A percentile compares a stretch with the other conserved stretches of the same genome.
phyloP scores from a whole-genome alignment of 164 flowering plant genomes.

The Sextonia rubra region DNA sequence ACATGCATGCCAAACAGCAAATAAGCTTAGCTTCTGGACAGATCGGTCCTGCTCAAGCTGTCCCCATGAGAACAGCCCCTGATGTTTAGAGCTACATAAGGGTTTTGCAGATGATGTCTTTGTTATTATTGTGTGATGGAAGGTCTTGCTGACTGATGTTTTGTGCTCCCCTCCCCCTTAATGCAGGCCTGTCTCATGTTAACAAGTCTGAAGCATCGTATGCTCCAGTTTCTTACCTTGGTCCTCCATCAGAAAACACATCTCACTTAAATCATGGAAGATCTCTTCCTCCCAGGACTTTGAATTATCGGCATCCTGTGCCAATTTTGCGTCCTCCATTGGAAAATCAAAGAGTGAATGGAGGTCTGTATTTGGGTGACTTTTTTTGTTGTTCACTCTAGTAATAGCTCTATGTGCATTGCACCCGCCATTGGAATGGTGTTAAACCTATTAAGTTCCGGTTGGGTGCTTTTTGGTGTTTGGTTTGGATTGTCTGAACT shows the following conservation, averaged over 20 bases:
- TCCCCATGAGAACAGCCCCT: neutral
- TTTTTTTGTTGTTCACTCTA: neutral
- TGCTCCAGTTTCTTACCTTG: conserved; percentile 35
- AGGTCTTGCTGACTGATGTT: neutral
- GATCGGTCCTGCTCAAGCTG: neutral
- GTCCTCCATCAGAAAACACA: conserved; percentile 46
- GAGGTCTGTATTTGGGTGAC: conserved; percentile 29
- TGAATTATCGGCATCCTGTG: conserved; percentile 44
- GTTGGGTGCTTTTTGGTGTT: no score
- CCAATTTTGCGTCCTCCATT: conserved; percentile 39
- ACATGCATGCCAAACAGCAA: neutral
- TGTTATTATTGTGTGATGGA: neutral
- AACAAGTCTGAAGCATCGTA: conserved; percentile 37
- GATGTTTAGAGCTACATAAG: neutral
- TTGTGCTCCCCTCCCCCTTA: conserved; percentile 6
- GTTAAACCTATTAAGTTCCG: no score
- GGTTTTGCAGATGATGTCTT: neutral
- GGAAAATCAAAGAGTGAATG: conserved; percentile 35
- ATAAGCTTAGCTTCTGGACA: neutral
- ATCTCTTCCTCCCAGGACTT: conserved; percentile 48
- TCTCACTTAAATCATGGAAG: conserved; percentile 43
- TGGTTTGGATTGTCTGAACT: no score
- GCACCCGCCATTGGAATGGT: no score
- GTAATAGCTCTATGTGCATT: neutral
- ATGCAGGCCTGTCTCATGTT: conserved; percentile 35